phyloP scores from a whole-genome alignment of 306 rosid species.

The Hylodesmum podocarpum region DNA sequence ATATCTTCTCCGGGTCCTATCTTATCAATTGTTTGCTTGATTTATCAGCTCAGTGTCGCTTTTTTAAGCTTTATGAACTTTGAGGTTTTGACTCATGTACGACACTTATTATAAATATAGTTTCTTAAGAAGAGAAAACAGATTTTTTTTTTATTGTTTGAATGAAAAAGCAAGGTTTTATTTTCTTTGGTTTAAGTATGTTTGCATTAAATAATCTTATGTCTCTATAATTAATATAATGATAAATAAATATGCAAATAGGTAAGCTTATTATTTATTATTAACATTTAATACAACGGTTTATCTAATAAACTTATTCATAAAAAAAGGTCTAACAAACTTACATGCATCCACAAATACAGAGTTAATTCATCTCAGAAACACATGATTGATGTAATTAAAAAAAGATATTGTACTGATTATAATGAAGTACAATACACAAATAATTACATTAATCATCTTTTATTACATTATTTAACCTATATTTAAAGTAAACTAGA shows the following conservation, averaged over 20 bases:
- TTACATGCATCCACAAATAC: too few species aligned
- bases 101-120: not conserved
- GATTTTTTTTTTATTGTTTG: not conserved
- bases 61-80: not conserved
- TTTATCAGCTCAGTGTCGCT: not conserved
- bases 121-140: not conserved
- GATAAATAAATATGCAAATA: not conserved
- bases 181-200: not conserved
- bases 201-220: not conserved
- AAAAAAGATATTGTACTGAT: too few species aligned
- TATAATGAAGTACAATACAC: too few species aligned
- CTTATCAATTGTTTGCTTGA: not conserved
- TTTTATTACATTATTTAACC: too few species aligned
- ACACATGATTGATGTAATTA: too few species aligned
- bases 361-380: too few species aligned
- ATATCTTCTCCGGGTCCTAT: not conserved
- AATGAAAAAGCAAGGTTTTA: not conserved
- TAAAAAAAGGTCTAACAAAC: too few species aligned
- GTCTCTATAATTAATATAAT: not conserved
- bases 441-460: too few species aligned
- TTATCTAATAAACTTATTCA: too few species aligned
- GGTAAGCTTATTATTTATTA: not conserved
- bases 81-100: not conserved
- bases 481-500: too few species aligned
- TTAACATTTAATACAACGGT: not conserved